Evolutionary conservation across 345 rosid species (phyloP).

Genomic region (Citrus cavaleriei): DNA sequence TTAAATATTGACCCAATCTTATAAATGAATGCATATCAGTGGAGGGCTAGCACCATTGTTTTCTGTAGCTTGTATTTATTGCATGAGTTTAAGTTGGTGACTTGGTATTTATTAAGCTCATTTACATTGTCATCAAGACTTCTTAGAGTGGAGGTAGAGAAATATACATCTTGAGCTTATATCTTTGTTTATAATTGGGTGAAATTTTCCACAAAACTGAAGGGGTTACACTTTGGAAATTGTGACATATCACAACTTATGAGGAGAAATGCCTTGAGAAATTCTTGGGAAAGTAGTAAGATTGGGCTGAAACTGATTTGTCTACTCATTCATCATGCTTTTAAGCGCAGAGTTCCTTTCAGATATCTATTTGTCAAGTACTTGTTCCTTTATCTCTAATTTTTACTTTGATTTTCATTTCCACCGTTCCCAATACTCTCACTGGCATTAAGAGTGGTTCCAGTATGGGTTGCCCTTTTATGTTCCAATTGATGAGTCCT

Average conservation of each 20-base stretch:
- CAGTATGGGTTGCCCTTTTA: background rate
- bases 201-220: background rate
- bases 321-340: background rate
- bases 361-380: too few relatives aligned
- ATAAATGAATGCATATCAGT: background rate
- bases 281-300: background rate
- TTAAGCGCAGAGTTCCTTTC: background rate
- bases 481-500: background rate
- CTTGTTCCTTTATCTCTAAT: background rate
- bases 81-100: background rate
- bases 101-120: background rate
- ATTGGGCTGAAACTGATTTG: background rate
- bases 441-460: background rate
- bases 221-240: background rate
- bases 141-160: background rate
- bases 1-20: background rate
- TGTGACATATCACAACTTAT: background rate
- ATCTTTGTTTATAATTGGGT: background rate
- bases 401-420: background rate
- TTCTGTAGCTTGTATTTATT: background rate
- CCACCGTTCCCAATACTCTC: background rate
- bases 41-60: background rate
- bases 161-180: background rate
- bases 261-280: background rate
- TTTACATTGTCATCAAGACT: background rate